Base-by-base conservation (phyloP, 1,139 yeast genomes). In the Saccharomycopsis hybrid region DNA sequence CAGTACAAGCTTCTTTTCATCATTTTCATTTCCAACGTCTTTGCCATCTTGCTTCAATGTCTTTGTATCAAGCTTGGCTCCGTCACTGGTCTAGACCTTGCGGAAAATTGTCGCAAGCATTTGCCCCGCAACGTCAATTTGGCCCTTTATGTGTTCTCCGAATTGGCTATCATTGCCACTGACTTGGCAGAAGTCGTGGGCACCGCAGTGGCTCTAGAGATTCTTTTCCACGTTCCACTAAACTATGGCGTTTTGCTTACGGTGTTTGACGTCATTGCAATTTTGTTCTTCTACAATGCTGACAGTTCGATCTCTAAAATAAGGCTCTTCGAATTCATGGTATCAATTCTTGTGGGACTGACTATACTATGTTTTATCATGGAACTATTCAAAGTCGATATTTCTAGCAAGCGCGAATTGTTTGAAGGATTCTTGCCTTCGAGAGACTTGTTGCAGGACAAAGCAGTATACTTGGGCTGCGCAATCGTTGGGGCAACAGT, bases 401-500 rank as follows among this genome's bases (percentile, higher is more conserved):
- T 80, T 27, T 78, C 78, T 42, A 70, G 78, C 45, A 69, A 74
- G n/a, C 59, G 65, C 36, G 82, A 77, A 41, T 77, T 88, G 2
- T 65, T 82, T 46, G 63, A 65, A 54, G 98, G 98, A 0, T 88
- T 84, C 59, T 65, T 92, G 38, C 98, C 98, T 1, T 83, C 86
- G 31, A 77, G 80, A 48, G 80, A 88, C 18, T 74, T 88, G 38
- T 83, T 85, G 52, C 86, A 87, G 50, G 80, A 82, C 53, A 82
- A 86, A 38, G 97, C 97, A 0, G 70, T 90, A 43, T 92, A 86
- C 62, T 71, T 88, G 41, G 81, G 96, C 48, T 80, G 95, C 58
- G 97, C 97, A 27, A 85, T 92, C 50, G 71, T 92, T 50, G 98
- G 98, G 25, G 97, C 97, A 31, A 94, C 97, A 1, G 95, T 92